Evolutionary conservation across 306 rosid genomes (phyloP), one percentile per base, ranked within the genome.

Genomic region (Malus orientalis): DNA sequence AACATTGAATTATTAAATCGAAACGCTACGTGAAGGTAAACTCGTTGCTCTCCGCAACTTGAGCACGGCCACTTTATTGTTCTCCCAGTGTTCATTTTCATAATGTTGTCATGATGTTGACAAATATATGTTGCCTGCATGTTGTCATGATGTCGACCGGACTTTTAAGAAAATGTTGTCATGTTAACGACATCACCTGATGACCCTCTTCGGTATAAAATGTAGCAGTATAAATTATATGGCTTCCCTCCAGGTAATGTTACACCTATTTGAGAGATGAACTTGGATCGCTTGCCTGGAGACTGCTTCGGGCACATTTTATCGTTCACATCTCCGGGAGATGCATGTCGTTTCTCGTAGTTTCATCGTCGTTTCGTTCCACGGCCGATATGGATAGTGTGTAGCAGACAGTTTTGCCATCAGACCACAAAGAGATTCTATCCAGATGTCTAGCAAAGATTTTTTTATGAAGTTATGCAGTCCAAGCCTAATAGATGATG

Each of bases 281-380:
- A 40, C 5, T 80, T 87, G 78, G 91, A 88, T 70, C 25, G 47
- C 38, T 33, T 88, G 53, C 86, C 92, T 15, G 71, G 71, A 71
- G 97, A 91, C 79, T 91, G 96, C 62, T 79, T 87, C 30, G 83
- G 81, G 11, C 85, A 71, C 60, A 81, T 88, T 80, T 64, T 90
- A 42, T 87, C 91, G 1, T 66, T 87, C 16, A 82, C 91, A 30
- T 78, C 89, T 23, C 88, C 93, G 3, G 64, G 53, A 1, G 98
- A 90, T 5, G 86, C 79, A 32, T 79, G 90, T 51, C 83, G 83
- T 16, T 38, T 40, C 18, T 79, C 81, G 2, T 73, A 1, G 79
- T 75, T 45, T 93, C 88, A 0, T 76, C 69, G 6, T 59, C 40
- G 20, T 9, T 84, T 64, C 84, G 72, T 0, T 73, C 85, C 22